Evolutionary conservation across 306 rosid species (phyloP), one percentile per base, ranked within the genome.

Genomic region (Carpinus fangiana): DNA sequence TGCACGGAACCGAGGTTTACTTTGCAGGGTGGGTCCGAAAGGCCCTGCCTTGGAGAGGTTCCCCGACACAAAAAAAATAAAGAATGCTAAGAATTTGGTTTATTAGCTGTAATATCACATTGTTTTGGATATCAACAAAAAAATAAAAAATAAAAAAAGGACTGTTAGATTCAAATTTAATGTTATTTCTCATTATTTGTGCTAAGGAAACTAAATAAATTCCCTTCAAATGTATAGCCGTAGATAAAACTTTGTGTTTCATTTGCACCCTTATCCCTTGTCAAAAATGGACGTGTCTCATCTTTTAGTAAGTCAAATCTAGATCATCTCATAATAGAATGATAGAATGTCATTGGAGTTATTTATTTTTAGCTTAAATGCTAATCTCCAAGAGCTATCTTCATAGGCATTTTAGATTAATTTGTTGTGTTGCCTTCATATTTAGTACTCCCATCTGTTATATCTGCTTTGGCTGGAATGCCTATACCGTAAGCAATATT

Each of bases 401-500:
- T 64, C 21, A 7, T 64, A 31, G 47, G 70, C 47, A 7, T 31
- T 34, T 34, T 2, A 2, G 21, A 31, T 34, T 34, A 11, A 41
- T 41, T 41, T 64, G 11, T 64, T 34, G n/a, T 31, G 45, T 17
- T 14, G 10, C 47, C 46, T 16, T 34, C 34, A 13, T 34, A 31
- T 36, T 34, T 34, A 7, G 21, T 36, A 41, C 12, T 38, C 20
- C 20, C 2, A 10, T 17, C 8, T 36, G 57, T 78, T 60, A 28
- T n/a, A 59, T 70, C 50, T 28, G 5, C 47, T 45, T 65, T 70
- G 20, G 64, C 7, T 66, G 72, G 9, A 65, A 59, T 66, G 71
- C 16, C 26, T 70, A 52, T 79, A 66, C 80, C 47, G 55, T 80
- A 66, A 66, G 47, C 51, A 8, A 46, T 66, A 38, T 41, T 9